Percentiles rank a stretch among this genome's conserved stretches.
Evolutionary conservation across 2,329 filamentous ascomycete species (phyloP).

Genomic region (Pezicula neosporulosa): DNA sequence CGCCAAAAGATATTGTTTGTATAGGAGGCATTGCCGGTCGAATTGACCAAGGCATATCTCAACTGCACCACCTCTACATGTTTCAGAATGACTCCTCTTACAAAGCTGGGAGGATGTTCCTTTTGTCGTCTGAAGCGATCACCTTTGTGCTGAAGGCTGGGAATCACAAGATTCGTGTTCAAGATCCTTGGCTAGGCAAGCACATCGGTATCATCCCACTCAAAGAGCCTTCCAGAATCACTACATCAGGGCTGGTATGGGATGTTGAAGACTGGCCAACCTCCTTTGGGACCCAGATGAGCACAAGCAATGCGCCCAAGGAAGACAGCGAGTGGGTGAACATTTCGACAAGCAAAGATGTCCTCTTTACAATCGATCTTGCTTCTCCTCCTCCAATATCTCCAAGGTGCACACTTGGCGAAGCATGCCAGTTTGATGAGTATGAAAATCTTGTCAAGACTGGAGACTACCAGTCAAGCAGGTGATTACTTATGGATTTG

Average conservation of each 20-base stretch:
- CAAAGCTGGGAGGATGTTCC: constrained; percentile 62
- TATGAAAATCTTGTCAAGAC: no score
- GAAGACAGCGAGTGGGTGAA: constrained; percentile 47
- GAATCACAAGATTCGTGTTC: constrained; percentile 63
- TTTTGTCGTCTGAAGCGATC: constrained; percentile 77
- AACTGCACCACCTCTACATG: constrained; percentile 79
- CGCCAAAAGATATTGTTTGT: constrained; percentile 61
- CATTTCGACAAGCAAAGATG: constrained; percentile 58
- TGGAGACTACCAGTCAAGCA: no score
- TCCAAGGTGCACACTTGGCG: no score
- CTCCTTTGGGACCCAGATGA: constrained; percentile 67
- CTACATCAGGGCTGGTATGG: constrained; percentile 82
- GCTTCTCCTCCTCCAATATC: constrained; percentile 10
- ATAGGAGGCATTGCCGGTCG: constrained; percentile 84
- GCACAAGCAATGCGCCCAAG: constrained; percentile 77
- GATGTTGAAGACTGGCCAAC: constrained; percentile 82
- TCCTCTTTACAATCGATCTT: constrained; percentile 74
- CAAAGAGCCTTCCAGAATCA: constrained; percentile 73
- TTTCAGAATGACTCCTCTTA: constrained; percentile 48
- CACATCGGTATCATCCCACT: constrained; percentile 86
- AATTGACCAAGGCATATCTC: constrained; percentile 87
- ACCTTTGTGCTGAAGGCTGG: constrained; percentile 76
- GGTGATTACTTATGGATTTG: no score
- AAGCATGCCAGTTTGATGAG: no score
- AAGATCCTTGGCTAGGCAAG: constrained; percentile 44